These are phyloP conservation scores for Mrakia blollopis DNA, from an alignment of 768 basidiomycete species.

Conservation along the genomic window DNA sequence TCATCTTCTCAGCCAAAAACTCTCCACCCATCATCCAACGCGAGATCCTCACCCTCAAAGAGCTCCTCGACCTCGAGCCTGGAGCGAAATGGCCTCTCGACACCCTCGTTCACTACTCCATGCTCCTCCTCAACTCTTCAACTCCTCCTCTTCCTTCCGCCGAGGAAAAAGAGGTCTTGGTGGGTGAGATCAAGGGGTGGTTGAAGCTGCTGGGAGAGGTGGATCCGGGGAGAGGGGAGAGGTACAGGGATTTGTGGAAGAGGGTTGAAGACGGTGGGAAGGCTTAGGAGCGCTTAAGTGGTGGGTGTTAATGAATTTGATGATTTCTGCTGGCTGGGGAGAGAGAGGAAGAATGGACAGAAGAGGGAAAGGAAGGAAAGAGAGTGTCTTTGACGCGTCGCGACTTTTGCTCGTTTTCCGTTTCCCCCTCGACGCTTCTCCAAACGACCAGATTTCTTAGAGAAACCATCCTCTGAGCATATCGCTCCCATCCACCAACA, in stretches of 20 bases:
- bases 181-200: constrained; percentile 53
- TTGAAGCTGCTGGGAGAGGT: constrained; percentile 52
- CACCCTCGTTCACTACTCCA: constrained; percentile 77
- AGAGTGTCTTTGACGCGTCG: too few relatives aligned
- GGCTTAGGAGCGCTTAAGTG: neutral
- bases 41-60: constrained; percentile 74
- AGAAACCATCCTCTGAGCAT: too few relatives aligned
- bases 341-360: neutral
- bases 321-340: neutral
- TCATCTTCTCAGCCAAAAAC: constrained; percentile 53
- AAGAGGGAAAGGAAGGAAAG: neutral
- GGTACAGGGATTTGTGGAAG: constrained; percentile 60
- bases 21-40: constrained; percentile 52
- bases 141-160: constrained; percentile 41
- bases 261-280: neutral
- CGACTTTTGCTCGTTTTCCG: too few relatives aligned
- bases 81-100: constrained; percentile 98
- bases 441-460: too few relatives aligned
- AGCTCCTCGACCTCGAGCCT: constrained; percentile 79
- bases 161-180: constrained; percentile 38
- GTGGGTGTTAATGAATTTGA: neutral
- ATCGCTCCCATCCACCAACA: neutral
- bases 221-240: constrained; percentile 60
- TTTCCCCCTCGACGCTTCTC: too few relatives aligned
- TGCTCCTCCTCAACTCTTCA: constrained; percentile 51